These are phyloP conservation scores for Aspergillus pseudotamarii DNA, from an alignment of 2,329 filamentous ascomycete genomes.

Conservation along the genomic window DNA sequence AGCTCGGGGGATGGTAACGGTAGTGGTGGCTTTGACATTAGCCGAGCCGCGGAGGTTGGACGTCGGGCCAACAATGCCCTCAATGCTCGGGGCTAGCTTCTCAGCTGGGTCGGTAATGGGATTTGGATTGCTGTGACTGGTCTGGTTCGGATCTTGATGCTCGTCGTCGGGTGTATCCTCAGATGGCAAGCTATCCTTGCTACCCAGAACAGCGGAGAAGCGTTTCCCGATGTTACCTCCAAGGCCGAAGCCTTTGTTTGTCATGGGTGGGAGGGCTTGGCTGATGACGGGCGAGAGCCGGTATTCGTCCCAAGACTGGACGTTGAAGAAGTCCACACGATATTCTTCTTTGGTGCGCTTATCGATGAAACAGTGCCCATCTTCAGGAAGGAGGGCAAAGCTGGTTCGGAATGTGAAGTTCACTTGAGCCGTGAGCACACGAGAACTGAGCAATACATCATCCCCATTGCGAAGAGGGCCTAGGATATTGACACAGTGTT, in stretches of 20 bases:
- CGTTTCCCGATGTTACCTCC: slow-evolving; percentile 42
- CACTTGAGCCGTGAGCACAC: slow-evolving; percentile 86
- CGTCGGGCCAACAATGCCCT: slow-evolving; percentile 30
- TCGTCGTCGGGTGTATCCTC: slow-evolving; percentile 20
- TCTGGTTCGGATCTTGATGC: slow-evolving; percentile 7
- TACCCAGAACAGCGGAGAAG: slow-evolving; percentile 36
- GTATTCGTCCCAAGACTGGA: slow-evolving; percentile 77
- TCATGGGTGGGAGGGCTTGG: slow-evolving; percentile 64
- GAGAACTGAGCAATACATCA: slow-evolving; percentile 84
- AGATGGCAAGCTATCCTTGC: slow-evolving; percentile 21
- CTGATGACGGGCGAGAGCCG: slow-evolving; percentile 76
- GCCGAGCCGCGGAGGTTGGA: slow-evolving; percentile 28
- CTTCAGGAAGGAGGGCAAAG: slow-evolving; percentile 81
- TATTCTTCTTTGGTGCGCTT: slow-evolving; percentile 79
- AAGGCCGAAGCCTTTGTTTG: slow-evolving; percentile 34
- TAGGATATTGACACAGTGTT: slow-evolving; percentile 87
- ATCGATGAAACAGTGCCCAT: slow-evolving; percentile 86
- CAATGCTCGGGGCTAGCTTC: slow-evolving; percentile 33
- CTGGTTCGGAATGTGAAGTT: slow-evolving; percentile 90
- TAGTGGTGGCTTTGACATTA: slow-evolving; percentile 29
- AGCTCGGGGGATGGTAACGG: slow-evolving; percentile 56
- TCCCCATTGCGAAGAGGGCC: slow-evolving; percentile 91
- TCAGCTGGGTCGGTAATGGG: slow-evolving; percentile 17
- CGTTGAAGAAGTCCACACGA: slow-evolving; percentile 79
- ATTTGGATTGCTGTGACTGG: slow-evolving; percentile 2